A percentile compares a stretch with the other conserved stretches of the same genome.
phyloP scores from a whole-genome alignment of 2,329 filamentous ascomycete genomes.

The Colletotrichum tabaci region DNA sequence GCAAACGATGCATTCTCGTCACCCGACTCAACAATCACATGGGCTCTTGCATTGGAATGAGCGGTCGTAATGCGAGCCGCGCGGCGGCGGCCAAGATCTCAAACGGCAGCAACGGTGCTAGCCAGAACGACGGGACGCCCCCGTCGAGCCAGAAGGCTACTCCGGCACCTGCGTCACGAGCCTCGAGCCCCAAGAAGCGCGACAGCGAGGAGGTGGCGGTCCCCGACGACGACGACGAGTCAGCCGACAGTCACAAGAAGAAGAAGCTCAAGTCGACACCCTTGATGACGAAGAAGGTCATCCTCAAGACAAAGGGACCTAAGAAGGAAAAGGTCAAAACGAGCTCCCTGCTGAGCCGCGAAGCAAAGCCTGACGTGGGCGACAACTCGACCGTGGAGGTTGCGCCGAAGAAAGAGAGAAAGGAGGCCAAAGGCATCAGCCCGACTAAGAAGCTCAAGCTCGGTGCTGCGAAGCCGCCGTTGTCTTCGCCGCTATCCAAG shows the following conservation, averaged over 20 bases:
- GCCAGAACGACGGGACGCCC: slow-evolving; percentile 70
- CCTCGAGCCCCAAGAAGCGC: slow-evolving; percentile 70
- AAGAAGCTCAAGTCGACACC: slow-evolving; percentile 68
- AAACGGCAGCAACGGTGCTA: slow-evolving; percentile 66
- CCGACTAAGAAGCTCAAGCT: slow-evolving; percentile 60
- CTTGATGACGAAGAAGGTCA: slow-evolving; percentile 66
- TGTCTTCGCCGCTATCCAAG: slow-evolving; percentile 66
- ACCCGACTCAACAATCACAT: slow-evolving; percentile 78
- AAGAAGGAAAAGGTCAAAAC: slow-evolving; percentile 72
- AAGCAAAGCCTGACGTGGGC: slow-evolving; percentile 58
- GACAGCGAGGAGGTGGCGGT: slow-evolving; percentile 67
- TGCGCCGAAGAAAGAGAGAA: slow-evolving; percentile 57
- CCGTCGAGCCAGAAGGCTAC: slow-evolving; percentile 76
- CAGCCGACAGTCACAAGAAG: slow-evolving; percentile 68
- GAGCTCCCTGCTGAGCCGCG: slow-evolving; percentile 65
- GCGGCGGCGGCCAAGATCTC: slow-evolving; percentile 75
- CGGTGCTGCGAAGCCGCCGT: slow-evolving; percentile 59
- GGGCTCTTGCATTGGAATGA: slow-evolving; percentile 78
- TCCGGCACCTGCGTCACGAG: slow-evolving; percentile 68
- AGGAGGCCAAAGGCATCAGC: slow-evolving; percentile 49
- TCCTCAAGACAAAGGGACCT: slow-evolving; percentile 67
- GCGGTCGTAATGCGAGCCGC: slow-evolving; percentile 73
- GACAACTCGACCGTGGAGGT: slow-evolving; percentile 48
- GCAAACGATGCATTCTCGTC: slow-evolving; percentile 76
- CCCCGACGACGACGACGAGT: slow-evolving; percentile 65